Evolutionary conservation across 2,329 filamentous ascomycete species (phyloP).

Genomic region (Boeremia lycopersici): DNA sequence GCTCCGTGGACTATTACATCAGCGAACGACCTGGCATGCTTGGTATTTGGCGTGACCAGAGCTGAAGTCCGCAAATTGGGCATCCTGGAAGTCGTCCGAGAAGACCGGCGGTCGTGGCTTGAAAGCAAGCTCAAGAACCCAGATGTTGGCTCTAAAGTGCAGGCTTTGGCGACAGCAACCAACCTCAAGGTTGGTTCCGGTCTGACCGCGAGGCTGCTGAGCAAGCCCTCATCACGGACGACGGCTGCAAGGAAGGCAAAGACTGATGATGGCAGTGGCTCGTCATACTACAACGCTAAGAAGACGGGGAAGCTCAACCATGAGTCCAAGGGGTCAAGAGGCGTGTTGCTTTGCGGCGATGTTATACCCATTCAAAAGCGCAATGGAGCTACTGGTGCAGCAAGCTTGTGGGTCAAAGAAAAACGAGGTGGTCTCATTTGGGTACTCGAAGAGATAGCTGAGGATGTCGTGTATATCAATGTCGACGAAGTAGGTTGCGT

Average conservation of each 20-base stretch:
- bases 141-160: constrained; percentile 54
- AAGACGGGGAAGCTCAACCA: constrained; percentile 64
- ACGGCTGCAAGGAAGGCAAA: constrained; percentile 65
- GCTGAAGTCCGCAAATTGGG: constrained; percentile 93
- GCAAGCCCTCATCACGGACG: constrained; percentile 72
- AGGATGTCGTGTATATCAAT: constrained; percentile 80
- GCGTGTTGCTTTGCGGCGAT: constrained; percentile 91
- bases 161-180: constrained; percentile 44
- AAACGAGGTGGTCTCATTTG: constrained; percentile 93
- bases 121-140: constrained; percentile 79
- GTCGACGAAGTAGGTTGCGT: constrained; percentile 81
- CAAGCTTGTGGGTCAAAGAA: constrained; percentile 98
- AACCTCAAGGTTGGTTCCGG: constrained; percentile 73
- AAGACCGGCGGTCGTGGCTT: constrained; percentile 87
- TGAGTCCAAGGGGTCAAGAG: constrained; percentile 76
- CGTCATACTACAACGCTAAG: constrained; percentile 57
- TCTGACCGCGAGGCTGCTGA: constrained; percentile 86
- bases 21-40: constrained; percentile 92
- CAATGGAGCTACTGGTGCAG: constrained; percentile 88
- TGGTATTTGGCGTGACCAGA: constrained; percentile 99
- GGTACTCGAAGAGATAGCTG: constrained; percentile 97
- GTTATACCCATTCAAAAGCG: constrained; percentile 98
- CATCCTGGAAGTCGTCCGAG: constrained; percentile 91
- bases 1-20: constrained; percentile 95
- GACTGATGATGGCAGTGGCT: constrained; percentile 64